Conservation (phyloP, 768 basidiomycete species). For the Trametes elegans region DNA sequence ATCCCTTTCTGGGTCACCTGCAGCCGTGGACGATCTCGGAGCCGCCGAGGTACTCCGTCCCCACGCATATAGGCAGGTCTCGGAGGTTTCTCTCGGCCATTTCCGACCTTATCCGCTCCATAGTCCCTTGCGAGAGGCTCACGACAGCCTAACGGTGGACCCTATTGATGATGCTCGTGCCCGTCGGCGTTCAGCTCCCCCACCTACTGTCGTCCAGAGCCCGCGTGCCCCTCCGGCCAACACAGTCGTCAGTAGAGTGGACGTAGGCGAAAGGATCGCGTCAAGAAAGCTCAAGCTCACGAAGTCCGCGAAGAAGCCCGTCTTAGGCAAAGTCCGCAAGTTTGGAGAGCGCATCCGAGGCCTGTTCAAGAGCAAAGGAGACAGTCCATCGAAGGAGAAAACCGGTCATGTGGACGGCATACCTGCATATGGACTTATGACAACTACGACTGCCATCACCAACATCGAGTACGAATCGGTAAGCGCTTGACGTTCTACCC, state of each 20-base stretch:
- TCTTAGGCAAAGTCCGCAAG: constrained; percentile 15
- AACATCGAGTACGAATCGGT: constrained; percentile 28
- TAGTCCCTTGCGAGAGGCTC: neutral
- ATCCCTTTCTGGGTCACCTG: neutral
- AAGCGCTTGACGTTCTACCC: constrained; percentile 1
- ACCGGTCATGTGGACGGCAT: neutral
- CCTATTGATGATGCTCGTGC: neutral
- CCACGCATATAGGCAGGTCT: neutral
- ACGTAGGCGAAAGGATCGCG: constrained; percentile 1
- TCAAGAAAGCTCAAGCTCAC: neutral
- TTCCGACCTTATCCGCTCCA: neutral
- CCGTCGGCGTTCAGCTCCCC: constrained; percentile 14
- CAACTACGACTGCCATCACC: constrained; percentile 23
- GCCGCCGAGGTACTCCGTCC: neutral
- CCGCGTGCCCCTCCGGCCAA: neutral
- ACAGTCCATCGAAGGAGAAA: constrained; percentile 26
- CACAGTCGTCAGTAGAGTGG: constrained; percentile 17
- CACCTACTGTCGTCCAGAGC: neutral
- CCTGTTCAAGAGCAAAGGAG: constrained; percentile 27
- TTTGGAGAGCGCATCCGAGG: constrained; percentile 17
- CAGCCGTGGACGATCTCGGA: neutral
- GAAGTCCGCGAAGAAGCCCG: constrained; percentile 7
- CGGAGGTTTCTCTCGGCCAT: neutral
- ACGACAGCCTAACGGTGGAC: neutral
- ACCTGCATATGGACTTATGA: constrained; percentile 18